Percentiles rank a stretch among this genome's conserved stretches.
These are phyloP conservation scores for Pelargonium australe DNA, from an alignment of 441 rosid genomes.

Conservation along the genomic window DNA sequence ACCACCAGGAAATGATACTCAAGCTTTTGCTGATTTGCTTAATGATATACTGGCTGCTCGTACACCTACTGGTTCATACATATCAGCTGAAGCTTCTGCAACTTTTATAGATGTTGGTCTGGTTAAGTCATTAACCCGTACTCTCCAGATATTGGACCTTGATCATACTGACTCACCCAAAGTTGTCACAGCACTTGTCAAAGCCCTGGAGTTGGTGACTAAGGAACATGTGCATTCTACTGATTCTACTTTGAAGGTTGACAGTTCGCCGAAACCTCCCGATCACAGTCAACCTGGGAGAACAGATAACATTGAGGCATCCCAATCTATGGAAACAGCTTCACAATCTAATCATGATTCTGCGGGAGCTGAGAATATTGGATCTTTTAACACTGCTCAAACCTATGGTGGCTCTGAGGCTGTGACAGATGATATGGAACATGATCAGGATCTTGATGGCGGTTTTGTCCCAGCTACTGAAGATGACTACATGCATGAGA, in stretches of 20 bases:
- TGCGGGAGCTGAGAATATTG: slow-evolving; percentile 46
- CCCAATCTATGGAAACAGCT: slow-evolving; percentile 52
- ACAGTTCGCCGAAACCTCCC: slow-evolving; percentile 51
- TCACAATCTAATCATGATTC: slow-evolving; percentile 58
- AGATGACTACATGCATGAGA: slow-evolving; percentile 91
- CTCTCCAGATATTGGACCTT: slow-evolving; percentile 87
- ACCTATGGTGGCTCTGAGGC: slow-evolving; percentile 71
- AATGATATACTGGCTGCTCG: slow-evolving; percentile 91
- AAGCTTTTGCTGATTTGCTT: slow-evolving; percentile 65
- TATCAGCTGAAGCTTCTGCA: slow-evolving; percentile 86
- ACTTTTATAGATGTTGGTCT: slow-evolving; percentile 89
- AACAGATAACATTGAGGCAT: slow-evolving; percentile 46
- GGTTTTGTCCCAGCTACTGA: slow-evolving; percentile 64
- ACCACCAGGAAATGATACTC: slow-evolving; percentile 64
- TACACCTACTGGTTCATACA: slow-evolving; percentile 73
- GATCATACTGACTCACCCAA: slow-evolving; percentile 85
- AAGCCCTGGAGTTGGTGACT: slow-evolving; percentile 88
- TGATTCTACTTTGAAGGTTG: slow-evolving; percentile 58
- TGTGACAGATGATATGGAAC: slow-evolving; percentile 95
- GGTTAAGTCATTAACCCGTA: slow-evolving; percentile 66
- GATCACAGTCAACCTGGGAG: slow-evolving; percentile 48
- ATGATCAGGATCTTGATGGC: slow-evolving; percentile 85
- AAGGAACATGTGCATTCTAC: slow-evolving; percentile 82
- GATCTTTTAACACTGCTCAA: slow-evolving; percentile 45
- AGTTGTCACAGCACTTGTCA: slow-evolving; percentile 72